Conservation (phyloP, 441 rosid species). For the Populus hybrid region DNA sequence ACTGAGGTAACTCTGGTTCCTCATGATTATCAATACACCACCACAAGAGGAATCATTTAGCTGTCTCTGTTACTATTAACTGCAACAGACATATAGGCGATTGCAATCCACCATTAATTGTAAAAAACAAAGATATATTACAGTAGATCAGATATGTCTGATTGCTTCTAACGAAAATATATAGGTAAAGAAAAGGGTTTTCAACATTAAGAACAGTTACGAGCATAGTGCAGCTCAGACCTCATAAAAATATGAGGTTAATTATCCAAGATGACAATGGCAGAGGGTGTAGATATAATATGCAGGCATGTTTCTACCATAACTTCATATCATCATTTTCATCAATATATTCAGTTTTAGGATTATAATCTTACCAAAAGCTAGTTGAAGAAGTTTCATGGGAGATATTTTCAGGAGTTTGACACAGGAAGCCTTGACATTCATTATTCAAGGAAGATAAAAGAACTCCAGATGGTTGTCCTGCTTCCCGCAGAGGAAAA, state of each 20-base stretch:
- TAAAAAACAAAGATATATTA: background rate
- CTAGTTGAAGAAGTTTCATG: no score
- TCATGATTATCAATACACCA: background rate
- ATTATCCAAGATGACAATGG: no score
- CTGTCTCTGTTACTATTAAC: background rate
- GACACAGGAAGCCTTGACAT: no score
- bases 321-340: background rate
- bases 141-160: background rate
- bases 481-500: no score
- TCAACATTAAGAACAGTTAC: background rate
- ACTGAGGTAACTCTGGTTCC: background rate
- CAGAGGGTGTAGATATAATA: no score
- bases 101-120: background rate
- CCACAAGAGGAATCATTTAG: background rate
- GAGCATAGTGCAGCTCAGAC: background rate
- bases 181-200: background rate
- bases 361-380: constrained; percentile 36
- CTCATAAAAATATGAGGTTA: no score
- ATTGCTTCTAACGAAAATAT: background rate
- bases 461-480: no score
- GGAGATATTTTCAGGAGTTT: no score
- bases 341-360: background rate
- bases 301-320: background rate
- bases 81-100: background rate
- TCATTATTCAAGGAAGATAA: no score